These are phyloP conservation scores for Rhinocladiella mackenziei DNA, from an alignment of 2,329 filamentous ascomycete genomes.

Conservation along the genomic window DNA sequence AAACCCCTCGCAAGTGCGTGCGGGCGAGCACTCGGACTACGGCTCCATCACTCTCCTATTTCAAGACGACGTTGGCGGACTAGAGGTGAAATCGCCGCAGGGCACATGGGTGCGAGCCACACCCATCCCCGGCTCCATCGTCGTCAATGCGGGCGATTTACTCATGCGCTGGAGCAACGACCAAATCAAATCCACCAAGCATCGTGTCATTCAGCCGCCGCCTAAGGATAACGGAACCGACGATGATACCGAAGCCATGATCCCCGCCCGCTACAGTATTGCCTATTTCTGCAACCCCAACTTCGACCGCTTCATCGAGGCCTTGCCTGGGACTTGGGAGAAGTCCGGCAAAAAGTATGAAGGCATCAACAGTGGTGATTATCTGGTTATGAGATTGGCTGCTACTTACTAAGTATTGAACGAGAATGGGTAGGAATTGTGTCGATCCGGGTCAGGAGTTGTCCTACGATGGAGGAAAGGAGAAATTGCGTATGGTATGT, in stretches of 20 bases:
- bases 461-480: not conserved
- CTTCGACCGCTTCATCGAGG: slow-evolving; percentile 69
- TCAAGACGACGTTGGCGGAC: slow-evolving; percentile 54
- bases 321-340: slow-evolving; percentile 71
- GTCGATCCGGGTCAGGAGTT: not conserved
- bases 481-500: not conserved
- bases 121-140: slow-evolving; percentile 74
- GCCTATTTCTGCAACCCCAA: slow-evolving; percentile 94
- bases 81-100: slow-evolving; percentile 65
- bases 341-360: slow-evolving; percentile 67
- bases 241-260: slow-evolving; percentile 40
- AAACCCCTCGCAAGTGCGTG: slow-evolving; percentile 67
- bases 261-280: slow-evolving; percentile 75
- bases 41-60: slow-evolving; percentile 52
- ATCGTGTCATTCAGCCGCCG: slow-evolving; percentile 78
- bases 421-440: not conserved
- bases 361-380: slow-evolving; percentile 73
- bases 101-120: slow-evolving; percentile 78
- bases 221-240: slow-evolving; percentile 48
- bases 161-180: slow-evolving; percentile 87
- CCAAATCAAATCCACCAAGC: slow-evolving; percentile 82
- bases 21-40: slow-evolving; percentile 69
- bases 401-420: slow-evolving; percentile 60
- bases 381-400: slow-evolving; percentile 70
- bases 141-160: slow-evolving; percentile 85